These are phyloP conservation scores for Collybia nuda DNA, from an alignment of 768 basidiomycete species.

Conservation along the genomic window DNA sequence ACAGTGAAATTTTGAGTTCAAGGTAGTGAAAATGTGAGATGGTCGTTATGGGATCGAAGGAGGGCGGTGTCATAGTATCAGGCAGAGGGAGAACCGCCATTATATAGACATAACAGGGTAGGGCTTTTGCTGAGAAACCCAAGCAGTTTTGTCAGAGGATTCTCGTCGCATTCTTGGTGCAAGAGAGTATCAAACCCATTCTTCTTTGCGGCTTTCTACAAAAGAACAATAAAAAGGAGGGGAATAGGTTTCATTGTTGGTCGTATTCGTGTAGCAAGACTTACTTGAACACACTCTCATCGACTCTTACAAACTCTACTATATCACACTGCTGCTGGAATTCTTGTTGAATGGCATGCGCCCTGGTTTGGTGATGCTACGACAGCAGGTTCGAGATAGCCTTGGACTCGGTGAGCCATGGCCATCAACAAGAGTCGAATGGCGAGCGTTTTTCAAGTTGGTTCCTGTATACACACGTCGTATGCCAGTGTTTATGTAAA, in stretches of 20 bases:
- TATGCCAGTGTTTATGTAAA: no score
- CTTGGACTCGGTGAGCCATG: slow-evolving; percentile 95
- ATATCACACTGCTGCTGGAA: slow-evolving; percentile 85
- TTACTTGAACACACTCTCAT: slow-evolving; percentile 78
- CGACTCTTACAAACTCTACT: slow-evolving; percentile 82
- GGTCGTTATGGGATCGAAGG: no score
- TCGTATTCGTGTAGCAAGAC: slow-evolving; percentile 18
- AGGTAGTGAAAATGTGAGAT: no score
- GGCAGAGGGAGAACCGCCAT: no score
- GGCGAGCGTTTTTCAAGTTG: no score
- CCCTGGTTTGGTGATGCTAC: slow-evolving; percentile 43
- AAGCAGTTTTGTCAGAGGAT: slow-evolving; percentile 66
- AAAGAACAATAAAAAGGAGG: not conserved
- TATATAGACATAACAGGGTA: no score
- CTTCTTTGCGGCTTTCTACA: slow-evolving; percentile 75
- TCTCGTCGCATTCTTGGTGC: slow-evolving; percentile 77
- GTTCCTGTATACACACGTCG: no score
- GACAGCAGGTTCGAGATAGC: slow-evolving; percentile 85
- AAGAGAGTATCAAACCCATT: slow-evolving; percentile 76
- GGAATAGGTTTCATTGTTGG: not conserved
- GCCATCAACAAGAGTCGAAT: no score
- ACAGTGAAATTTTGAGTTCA: no score
- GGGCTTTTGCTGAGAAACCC: no score
- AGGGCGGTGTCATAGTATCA: no score
- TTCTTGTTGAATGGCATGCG: slow-evolving; percentile 67